These are phyloP conservation scores for Rosa hybrid DNA, from an alignment of 331 rosid genomes.

Conservation along the genomic window DNA sequence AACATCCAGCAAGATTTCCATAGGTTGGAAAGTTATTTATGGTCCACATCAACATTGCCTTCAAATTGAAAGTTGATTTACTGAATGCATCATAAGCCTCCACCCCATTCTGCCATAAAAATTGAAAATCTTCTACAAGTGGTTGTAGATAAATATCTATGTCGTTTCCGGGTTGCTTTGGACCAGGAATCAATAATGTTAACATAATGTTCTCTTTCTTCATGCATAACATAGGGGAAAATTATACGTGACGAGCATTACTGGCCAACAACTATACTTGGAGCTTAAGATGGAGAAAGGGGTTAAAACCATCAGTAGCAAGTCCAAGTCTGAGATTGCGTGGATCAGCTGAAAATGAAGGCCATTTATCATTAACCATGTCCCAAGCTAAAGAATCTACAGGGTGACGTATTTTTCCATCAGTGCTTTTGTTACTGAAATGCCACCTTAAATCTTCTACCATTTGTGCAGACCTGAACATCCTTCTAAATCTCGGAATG, in stretches of 20 bases:
- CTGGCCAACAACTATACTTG: conserved; percentile 4
- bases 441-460: conserved; percentile 1
- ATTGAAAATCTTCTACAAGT: neutral
- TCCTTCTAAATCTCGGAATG: neutral
- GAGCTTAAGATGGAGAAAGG: neutral
- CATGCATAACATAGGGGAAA: neutral
- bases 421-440: neutral
- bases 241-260: neutral
- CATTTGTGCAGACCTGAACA: neutral
- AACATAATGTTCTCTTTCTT: neutral
- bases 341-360: neutral
- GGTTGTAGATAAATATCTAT: neutral
- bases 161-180: neutral
- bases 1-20: neutral
- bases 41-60: neutral
- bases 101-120: neutral
- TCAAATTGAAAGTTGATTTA: neutral
- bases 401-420: neutral
- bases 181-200: neutral
- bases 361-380: neutral
- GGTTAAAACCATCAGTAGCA: neutral
- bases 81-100: neutral
- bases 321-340: neutral
- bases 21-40: neutral
- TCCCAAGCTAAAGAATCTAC: neutral